Conservation (phyloP, 2,329 filamentous ascomycete genomes). For the Aspergillus arachidicola region DNA sequence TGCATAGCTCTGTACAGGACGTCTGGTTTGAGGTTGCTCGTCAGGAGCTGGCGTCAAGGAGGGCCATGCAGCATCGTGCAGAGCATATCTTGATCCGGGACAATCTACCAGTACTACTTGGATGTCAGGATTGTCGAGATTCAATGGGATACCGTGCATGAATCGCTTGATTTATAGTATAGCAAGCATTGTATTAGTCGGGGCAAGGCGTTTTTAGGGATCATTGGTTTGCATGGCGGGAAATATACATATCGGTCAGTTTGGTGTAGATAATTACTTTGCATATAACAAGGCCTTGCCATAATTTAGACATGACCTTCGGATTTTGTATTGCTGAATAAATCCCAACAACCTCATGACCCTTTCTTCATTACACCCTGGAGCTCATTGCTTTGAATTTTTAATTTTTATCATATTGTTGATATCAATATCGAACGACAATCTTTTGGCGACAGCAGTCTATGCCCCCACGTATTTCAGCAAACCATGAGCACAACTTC, state of each 20-base stretch:
- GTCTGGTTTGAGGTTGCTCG: slow-evolving; percentile 44
- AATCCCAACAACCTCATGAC: neutral
- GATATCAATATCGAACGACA: no score
- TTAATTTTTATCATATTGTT: no score
- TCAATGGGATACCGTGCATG: slow-evolving; percentile 36
- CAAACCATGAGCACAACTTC: no score
- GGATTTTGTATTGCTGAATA: neutral
- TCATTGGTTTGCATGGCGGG: slow-evolving; percentile 7
- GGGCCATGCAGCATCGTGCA: slow-evolving; percentile 35
- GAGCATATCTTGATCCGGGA: slow-evolving; percentile 38
- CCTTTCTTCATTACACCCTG: no score
- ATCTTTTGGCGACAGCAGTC: no score
- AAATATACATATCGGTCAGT: slow-evolving; percentile 15
- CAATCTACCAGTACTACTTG: slow-evolving; percentile 38
- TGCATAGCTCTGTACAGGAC: slow-evolving; percentile 38
- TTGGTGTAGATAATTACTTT: neutral
- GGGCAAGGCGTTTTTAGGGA: slow-evolving; percentile 12
- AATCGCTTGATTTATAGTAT: slow-evolving; percentile 15
- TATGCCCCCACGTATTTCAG: no score
- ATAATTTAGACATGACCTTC: neutral
- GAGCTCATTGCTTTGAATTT: no score
- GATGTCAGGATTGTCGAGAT: slow-evolving; percentile 37
- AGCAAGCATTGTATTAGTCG: slow-evolving; percentile 9
- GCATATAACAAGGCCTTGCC: neutral
- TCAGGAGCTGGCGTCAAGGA: slow-evolving; percentile 32